Evolutionary conservation across 768 basidiomycete genomes (phyloP), one percentile per base, ranked within the genome.

Genomic region (Xerocomellus intermedius): DNA sequence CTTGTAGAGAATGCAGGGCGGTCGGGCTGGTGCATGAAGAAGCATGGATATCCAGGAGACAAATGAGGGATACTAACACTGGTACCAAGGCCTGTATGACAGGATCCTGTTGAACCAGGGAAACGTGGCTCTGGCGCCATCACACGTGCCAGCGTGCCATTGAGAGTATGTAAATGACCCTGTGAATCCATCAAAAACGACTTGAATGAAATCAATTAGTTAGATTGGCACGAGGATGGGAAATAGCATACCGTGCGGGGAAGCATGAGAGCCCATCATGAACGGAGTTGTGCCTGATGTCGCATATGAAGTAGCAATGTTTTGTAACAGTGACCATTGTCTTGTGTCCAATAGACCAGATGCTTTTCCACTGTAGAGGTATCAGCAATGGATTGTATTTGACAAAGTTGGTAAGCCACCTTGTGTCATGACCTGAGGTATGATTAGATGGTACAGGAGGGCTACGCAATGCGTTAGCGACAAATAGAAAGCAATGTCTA

Each of bases 121-220:
- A 19, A 33, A 33, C 32, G 39, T 13, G 12, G 12, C 36, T 19
- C 12, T 10, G 12, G 48, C 12, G 2, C 17, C 12, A 9, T 17
- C 17, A 3, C 12, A 48, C 12, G 2, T 14, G 32, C 36, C 2
- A 2, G n/a, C 14, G 24, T 26, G 22, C 24, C 13, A 16, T 26
- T 8, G 1, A 14, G 3, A 30, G n/a, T n/a, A n/a, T n/a, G 19
- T 2, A 39, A 6, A 30, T 26, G 38, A 10, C 19, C 5, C 47
- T 26, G 16, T 36, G 22, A 37, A 13, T 26, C 17, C 21, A 16
- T 47, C 6, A 8, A 3, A 3, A 19, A 9, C 13, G 12, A 10
- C 38, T 39, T 91, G 88, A 88, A 58, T 81, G 36, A 70, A 86
- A 16, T 32, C 5, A 42, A 22, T 7, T 10, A 30, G 13, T 16